A percentile compares a stretch with the other conserved stretches of the same genome.
Evolutionary conservation across 2,329 filamentous ascomycete species (phyloP).

Genomic region (Fusarium oligoseptatum): DNA sequence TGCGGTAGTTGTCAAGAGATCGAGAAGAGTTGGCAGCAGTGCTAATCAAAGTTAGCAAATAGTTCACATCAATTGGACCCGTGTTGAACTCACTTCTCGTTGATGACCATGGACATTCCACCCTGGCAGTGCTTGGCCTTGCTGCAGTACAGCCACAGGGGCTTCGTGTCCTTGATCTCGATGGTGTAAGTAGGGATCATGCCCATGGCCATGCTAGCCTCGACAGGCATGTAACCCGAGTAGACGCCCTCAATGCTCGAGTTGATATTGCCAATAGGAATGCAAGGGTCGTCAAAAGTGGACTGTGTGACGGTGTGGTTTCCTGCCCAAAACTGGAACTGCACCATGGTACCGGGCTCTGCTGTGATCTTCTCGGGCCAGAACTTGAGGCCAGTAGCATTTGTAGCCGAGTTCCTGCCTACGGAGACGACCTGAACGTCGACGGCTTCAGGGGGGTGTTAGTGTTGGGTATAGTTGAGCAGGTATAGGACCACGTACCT

Average conservation of each 20-base stretch:
- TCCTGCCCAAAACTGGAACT: constrained; percentile 75
- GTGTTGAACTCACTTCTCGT: constrained; percentile 70
- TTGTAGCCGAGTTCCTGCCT: constrained; percentile 63
- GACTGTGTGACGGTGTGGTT: constrained; percentile 88
- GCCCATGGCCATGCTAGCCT: constrained; percentile 62
- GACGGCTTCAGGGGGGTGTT: constrained; percentile 47
- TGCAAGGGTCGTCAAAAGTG: constrained; percentile 78
- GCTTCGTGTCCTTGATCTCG: constrained; percentile 75
- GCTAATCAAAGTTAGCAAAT: constrained; percentile 46
- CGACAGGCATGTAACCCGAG: constrained; percentile 76
- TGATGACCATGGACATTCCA: constrained; percentile 83
- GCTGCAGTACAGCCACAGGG: constrained; percentile 85
- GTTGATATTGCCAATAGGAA: constrained; percentile 68
- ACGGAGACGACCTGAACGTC: constrained; percentile 76
- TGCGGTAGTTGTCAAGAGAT: constrained; percentile 64
- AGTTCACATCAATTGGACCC: not conserved
- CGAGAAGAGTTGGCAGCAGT: constrained; percentile 65
- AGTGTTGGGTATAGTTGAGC: not conserved
- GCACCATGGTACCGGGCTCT: constrained; percentile 71
- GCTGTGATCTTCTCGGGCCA: constrained; percentile 76
- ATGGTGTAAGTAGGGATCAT: constrained; percentile 78
- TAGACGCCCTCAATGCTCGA: constrained; percentile 71
- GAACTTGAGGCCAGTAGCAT: constrained; percentile 67
- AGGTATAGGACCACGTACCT: constrained; percentile 51
- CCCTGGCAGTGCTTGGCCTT: constrained; percentile 80